phyloP scores from a whole-genome alignment of 768 basidiomycete species.

The Lentinula boryana region DNA sequence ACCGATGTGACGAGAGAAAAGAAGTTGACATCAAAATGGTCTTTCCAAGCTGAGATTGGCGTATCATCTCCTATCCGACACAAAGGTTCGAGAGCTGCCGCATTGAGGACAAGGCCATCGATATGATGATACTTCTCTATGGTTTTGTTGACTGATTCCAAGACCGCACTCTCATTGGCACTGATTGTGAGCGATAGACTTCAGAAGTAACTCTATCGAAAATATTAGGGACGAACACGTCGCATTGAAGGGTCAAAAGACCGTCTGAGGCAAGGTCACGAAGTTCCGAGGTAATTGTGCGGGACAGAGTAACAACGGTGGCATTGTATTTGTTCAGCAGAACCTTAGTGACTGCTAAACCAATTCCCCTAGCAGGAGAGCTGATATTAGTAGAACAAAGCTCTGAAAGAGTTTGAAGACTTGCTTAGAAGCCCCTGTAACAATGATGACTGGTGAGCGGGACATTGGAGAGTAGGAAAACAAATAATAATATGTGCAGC shows the following conservation, averaged over 20 bases:
- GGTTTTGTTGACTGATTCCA: conserved; percentile 49
- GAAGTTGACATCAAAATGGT: conserved; percentile 81
- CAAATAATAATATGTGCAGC: background rate
- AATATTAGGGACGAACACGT: conserved; percentile 53
- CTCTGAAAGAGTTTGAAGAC: background rate
- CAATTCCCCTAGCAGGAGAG: conserved; percentile 48
- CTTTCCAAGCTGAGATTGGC: conserved; percentile 56
- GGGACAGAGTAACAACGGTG: conserved; percentile 72
- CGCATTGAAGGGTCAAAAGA: conserved; percentile 59
- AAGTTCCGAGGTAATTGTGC: conserved; percentile 64
- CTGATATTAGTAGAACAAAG: background rate
- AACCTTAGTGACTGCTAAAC: conserved; percentile 68
- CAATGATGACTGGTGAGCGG: conserved; percentile 51
- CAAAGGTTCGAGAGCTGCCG: conserved; percentile 71
- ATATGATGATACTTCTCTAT: conserved; percentile 52
- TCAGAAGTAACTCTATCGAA: conserved; percentile 7
- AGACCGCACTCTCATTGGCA: conserved; percentile 48
- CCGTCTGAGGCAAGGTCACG: conserved; percentile 37
- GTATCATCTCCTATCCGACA: conserved; percentile 48
- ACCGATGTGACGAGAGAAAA: conserved; percentile 74
- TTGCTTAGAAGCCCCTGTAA: conserved; percentile 85
- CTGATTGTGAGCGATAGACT: conserved; percentile 28
- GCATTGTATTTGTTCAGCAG: conserved; percentile 59
- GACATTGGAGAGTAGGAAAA: conserved; percentile 1
- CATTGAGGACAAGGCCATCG: conserved; percentile 81